Evolutionary conservation across 225 moss, liverwort and hornwort species (phyloP).

Genomic region (Rhytidiadelphus loreus): DNA sequence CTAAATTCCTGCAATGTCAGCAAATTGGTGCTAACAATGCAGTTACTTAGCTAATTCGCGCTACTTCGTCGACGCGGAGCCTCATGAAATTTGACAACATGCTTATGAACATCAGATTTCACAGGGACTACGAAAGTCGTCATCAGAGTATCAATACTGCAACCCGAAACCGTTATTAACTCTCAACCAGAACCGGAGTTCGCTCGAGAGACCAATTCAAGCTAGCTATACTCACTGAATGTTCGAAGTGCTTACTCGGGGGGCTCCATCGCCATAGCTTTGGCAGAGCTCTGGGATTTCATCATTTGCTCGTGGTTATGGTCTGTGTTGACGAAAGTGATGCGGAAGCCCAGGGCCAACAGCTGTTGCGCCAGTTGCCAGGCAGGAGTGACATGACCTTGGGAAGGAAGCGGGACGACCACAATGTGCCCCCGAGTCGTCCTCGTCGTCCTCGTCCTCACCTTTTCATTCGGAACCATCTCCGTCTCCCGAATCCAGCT

Average conservation of each 20-base stretch:
- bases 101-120: background rate
- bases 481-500: background rate
- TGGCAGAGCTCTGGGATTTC: background rate
- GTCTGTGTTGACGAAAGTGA: slow-evolving; percentile 25
- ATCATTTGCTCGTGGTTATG: background rate
- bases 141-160: background rate
- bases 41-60: background rate
- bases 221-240: no score
- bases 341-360: background rate
- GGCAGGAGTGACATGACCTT: slow-evolving; percentile 10
- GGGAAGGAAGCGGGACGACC: slow-evolving; percentile 3
- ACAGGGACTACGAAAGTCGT: background rate
- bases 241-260: background rate
- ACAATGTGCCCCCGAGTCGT: slow-evolving; percentile 5
- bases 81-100: background rate
- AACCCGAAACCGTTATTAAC: background rate
- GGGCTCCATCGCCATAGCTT: background rate
- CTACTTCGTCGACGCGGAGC: background rate
- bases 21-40: background rate
- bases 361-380: slow-evolving; percentile 13
- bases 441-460: background rate
- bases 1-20: background rate
- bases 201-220: background rate
- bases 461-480: background rate
- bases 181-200: background rate